A percentile compares a stretch with the other conserved stretches of the same genome.
Evolutionary conservation across 139 green algal genomes (phyloP).

Genomic region (Closterium sp.): DNA sequence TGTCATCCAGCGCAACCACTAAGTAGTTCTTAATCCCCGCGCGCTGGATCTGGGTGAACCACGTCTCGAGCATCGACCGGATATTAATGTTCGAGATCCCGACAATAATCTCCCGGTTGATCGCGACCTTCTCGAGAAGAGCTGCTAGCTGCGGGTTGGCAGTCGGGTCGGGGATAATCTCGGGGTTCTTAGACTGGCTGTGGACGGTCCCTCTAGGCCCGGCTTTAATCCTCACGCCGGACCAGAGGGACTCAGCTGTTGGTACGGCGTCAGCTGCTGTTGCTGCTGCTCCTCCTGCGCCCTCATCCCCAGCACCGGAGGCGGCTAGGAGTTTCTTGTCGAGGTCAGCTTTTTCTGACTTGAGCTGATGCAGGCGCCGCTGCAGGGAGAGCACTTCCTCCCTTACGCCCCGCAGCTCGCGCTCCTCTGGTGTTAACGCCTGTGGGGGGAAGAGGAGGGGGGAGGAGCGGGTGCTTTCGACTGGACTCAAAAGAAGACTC

Average conservation of each 20-base stretch:
- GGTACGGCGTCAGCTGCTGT: background rate
- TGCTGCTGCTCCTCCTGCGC: background rate
- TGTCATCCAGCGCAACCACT: conserved; percentile 84
- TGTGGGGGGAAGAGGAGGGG: background rate
- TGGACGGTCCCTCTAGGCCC: conserved; percentile 36
- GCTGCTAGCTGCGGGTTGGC: conserved; percentile 20
- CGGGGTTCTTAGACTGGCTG: conserved; percentile 39
- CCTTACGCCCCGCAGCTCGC: background rate
- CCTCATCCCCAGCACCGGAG: background rate
- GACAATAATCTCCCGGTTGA: conserved; percentile 79
- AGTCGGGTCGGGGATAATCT: conserved; percentile 7
- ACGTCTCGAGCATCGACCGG: conserved; percentile 52
- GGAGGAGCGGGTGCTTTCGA: background rate
- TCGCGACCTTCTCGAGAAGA: conserved; percentile 69
- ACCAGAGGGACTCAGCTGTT: background rate
- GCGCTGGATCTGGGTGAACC: conserved; percentile 56
- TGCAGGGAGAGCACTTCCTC: background rate
- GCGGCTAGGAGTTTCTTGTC: background rate
- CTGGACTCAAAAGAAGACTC: no score
- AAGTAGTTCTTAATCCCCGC: conserved; percentile 76
- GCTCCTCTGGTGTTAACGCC: background rate
- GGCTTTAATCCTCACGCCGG: background rate
- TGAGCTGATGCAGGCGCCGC: background rate
- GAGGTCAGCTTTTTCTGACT: background rate
- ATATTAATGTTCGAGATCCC: conserved; percentile 87